Evolutionary conservation across 2,329 filamentous ascomycete species (phyloP), one percentile per base, ranked within the genome.

Genomic region (Fusarium concolor): DNA sequence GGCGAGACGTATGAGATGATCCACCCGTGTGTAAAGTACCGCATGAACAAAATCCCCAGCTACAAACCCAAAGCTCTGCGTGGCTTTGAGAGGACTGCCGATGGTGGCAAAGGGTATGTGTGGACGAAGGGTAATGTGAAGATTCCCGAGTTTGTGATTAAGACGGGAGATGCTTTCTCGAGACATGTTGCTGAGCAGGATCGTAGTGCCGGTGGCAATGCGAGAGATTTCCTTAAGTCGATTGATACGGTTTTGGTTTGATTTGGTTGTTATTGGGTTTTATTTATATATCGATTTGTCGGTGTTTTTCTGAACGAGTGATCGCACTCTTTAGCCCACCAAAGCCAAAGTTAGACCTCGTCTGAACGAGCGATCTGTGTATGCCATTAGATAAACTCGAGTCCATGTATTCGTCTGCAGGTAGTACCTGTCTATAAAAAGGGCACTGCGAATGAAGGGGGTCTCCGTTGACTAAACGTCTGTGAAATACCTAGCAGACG

Each of bases 11-110:
- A 59, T 47, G 71, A 73, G 52, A 53, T 67, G 56, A 61, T 73
- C 7, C 71, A 73, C 45, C 71, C 71, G 1, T 63, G 64, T 15
- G 69, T 73, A 8, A 55, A 55, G 54, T 73, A 73, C 46, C 71
- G 71, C 20, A 62, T 73, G 62, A 64, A 55, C 41, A 69, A 69
- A 46, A 37, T 62, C 11, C 24, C 57, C 5, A 56, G 42, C 22
- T 72, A 72, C 46, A 71, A 54, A 14, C 70, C 70, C 29, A 66
- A 49, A 38, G 65, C 65, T 24, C 59, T 72, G 2, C 54, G 61
- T 17, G 68, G 67, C 8, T 70, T 65, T 22, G 54, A 55, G 26
- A 70, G 68, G 14, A 18, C 35, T n/a, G 3, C 53, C 31, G 18
- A 64, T 20, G 58, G 56, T 4, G 49, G 52, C 20, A 64, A 60